Evolutionary conservation across 2,329 filamentous ascomycete genomes (phyloP), one percentile per base, ranked within the genome.

Genomic region (Aspergillus latus): DNA sequence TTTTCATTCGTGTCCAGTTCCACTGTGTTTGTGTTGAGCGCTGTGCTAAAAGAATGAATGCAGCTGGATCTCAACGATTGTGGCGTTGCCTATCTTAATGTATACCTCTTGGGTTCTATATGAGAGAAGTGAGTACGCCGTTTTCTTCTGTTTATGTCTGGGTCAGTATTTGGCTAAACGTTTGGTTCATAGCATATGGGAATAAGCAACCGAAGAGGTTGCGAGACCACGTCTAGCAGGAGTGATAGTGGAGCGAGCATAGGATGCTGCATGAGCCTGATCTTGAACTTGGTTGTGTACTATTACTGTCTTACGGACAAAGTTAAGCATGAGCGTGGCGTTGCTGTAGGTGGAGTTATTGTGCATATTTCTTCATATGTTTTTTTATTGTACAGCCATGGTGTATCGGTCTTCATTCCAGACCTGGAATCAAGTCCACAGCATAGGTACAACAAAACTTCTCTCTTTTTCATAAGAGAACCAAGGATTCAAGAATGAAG

Each of bases 21-120:
- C 21, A 21, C 16, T 28, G 30, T 16, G 34, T 4, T 11, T 49
- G 9, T 5, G 29, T 8, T n/a, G 26, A 30, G 13, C 10, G 11
- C 34, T 30, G 29, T 52, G 30, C 30, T 45, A 21, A 37, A 8
- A 21, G 4, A 13, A 26, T 36, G n/a, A 9, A 30, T 49, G 30
- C 21, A 72, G 70, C 57, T 72, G 70, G 70, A 59, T 66, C 3
- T 65, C 66, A 8, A 61, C 62, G 28, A 72, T 72, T 45, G 70
- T 72, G 37, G 70, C 66, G 8, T 46, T 72, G 46, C 70, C 70
- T 29, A 64, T 72, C 54, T 40, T 70, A 13, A 54, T 72, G 59
- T 67, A 65, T 59, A 71, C 69, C 6, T 71, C 70, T 34, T 72
- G 62, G 52, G 61, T 69, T 51, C 58, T 72, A 39, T 72, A 64